These are phyloP conservation scores for Yueomyces sinensis DNA, from an alignment of 805 yeast genomes.

Conservation along the genomic window DNA sequence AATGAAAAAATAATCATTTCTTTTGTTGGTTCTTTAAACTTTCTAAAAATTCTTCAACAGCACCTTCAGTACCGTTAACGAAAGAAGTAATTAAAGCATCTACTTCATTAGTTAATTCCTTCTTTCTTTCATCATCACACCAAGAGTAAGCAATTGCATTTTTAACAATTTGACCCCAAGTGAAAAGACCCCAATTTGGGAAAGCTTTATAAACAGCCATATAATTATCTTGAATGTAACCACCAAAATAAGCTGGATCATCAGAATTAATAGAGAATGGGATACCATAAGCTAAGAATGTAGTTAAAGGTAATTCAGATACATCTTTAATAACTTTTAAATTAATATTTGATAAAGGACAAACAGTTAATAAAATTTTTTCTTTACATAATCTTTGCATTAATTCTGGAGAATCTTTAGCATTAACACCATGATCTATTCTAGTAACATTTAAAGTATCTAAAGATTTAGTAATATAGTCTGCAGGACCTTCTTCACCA, in stretches of 20 bases:
- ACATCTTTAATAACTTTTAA: slow-evolving; percentile 62
- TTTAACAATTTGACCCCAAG: slow-evolving; percentile 53
- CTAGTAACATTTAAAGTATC: slow-evolving; percentile 49
- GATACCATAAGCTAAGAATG: slow-evolving; percentile 46
- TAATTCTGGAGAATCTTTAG: slow-evolving; percentile 39
- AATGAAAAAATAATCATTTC: too few species aligned
- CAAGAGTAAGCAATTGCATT: slow-evolving; percentile 64
- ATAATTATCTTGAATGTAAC: slow-evolving; percentile 71
- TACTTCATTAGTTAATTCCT: slow-evolving; percentile 31
- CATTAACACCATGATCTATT: slow-evolving; percentile 72
- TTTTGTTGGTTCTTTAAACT: neutral
- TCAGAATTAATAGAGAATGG: slow-evolving; percentile 69
- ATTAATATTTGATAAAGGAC: slow-evolving; percentile 69
- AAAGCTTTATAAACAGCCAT: slow-evolving; percentile 51
- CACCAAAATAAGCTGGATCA: slow-evolving; percentile 78
- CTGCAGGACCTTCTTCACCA: slow-evolving; percentile 78
- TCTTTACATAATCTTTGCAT: slow-evolving; percentile 43
- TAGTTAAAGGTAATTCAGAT: slow-evolving; percentile 49
- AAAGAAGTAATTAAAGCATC: slow-evolving; percentile 31
- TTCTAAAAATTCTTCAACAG: neutral
- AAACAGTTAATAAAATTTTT: slow-evolving; percentile 49
- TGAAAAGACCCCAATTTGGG: slow-evolving; percentile 38
- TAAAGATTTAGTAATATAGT: slow-evolving; percentile 46
- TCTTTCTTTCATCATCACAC: slow-evolving; percentile 47
- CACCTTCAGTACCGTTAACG: slow-evolving; percentile 1